These are phyloP conservation scores for Coemansia guatemalensis DNA, from an alignment of 192 early-diverging fungal species.

Conservation along the genomic window DNA sequence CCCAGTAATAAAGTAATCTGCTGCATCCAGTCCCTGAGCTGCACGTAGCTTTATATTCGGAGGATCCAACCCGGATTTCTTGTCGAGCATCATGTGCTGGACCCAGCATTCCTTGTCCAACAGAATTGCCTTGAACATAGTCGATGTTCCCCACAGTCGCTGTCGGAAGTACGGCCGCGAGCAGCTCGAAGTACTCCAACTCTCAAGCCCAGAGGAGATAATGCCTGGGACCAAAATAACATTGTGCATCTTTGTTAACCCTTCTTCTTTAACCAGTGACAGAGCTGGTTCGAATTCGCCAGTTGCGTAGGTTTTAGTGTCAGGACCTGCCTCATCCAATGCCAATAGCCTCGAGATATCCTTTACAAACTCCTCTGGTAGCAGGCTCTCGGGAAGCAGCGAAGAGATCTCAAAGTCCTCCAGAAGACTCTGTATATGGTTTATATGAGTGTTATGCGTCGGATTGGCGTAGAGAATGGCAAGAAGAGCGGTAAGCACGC, in stretches of 20 bases:
- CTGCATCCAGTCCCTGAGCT: slow-evolving; percentile 82
- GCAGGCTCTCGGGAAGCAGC: slow-evolving; percentile 63
- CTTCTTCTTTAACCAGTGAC: slow-evolving; percentile 32
- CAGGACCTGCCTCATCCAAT: slow-evolving; percentile 16
- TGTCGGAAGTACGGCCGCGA: slow-evolving; percentile 83
- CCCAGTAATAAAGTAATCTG: slow-evolving; percentile 87
- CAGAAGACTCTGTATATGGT: slow-evolving; percentile 45
- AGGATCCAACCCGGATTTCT: slow-evolving; percentile 82
- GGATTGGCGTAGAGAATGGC: slow-evolving; percentile 52
- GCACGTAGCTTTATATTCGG: slow-evolving; percentile 78
- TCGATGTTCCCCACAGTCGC: slow-evolving; percentile 81
- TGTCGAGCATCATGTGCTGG: slow-evolving; percentile 78
- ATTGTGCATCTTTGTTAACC: slow-evolving; percentile 46
- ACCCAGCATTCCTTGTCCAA: slow-evolving; percentile 88
- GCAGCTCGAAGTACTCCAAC: slow-evolving; percentile 79
- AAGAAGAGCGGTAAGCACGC: slow-evolving; percentile 50
- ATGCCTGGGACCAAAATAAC: slow-evolving; percentile 88
- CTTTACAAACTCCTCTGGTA: slow-evolving; percentile 69
- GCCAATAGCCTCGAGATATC: slow-evolving; percentile 61
- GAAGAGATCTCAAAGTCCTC: slow-evolving; percentile 67
- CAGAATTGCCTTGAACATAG: slow-evolving; percentile 82
- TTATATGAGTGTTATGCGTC: slow-evolving; percentile 52
- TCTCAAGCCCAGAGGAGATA: slow-evolving; percentile 84
- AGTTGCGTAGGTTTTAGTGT: slow-evolving; percentile 9
- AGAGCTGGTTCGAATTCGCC: slow-evolving; percentile 51